Percentiles rank a stretch among this genome's conserved stretches.
phyloP scores from a whole-genome alignment of 1,284 basidiomycete species.

The Sporisorium scitamineum region DNA sequence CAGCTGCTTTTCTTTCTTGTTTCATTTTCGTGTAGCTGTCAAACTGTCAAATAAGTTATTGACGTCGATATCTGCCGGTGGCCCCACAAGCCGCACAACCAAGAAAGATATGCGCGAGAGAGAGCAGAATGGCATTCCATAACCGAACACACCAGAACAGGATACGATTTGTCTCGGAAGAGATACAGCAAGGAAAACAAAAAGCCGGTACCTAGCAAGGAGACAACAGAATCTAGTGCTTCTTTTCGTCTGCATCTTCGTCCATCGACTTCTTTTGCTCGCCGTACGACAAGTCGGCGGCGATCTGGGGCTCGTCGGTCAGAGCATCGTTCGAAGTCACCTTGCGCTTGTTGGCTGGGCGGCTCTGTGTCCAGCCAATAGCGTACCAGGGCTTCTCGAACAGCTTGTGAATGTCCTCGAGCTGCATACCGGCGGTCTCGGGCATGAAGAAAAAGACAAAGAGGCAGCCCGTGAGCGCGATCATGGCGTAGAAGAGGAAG shows the following conservation, averaged over 20 bases:
- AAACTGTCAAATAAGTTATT: not conserved
- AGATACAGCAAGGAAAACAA: not conserved
- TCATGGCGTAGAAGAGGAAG: slow-evolving; percentile 54
- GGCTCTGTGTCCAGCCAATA: slow-evolving; percentile 45
- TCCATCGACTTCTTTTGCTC: slow-evolving; percentile 33
- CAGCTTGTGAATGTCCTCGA: slow-evolving; percentile 53
- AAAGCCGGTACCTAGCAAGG: not conserved
- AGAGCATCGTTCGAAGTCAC: not conserved
- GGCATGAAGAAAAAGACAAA: slow-evolving; percentile 59
- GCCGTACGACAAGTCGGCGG: slow-evolving; percentile 20
- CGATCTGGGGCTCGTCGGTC: slow-evolving; percentile 26
- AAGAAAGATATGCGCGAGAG: not conserved
- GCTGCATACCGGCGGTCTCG: slow-evolving; percentile 46
- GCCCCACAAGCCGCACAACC: not conserved
- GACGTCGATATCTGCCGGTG: not conserved
- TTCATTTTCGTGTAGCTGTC: not conserved
- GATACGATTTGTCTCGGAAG: not conserved
- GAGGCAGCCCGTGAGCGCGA: slow-evolving; percentile 31
- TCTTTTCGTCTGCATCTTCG: slow-evolving; percentile 34
- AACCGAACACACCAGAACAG: not conserved
- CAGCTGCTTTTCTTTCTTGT: not conserved
- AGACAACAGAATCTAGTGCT: slow-evolving; percentile 6
- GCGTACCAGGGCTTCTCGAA: slow-evolving; percentile 55
- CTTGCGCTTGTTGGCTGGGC: slow-evolving; percentile 30
- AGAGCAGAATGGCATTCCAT: not conserved